Evolutionary conservation across 148 eudicot species (phyloP).

Genomic region (Spergularia bocconei): DNA sequence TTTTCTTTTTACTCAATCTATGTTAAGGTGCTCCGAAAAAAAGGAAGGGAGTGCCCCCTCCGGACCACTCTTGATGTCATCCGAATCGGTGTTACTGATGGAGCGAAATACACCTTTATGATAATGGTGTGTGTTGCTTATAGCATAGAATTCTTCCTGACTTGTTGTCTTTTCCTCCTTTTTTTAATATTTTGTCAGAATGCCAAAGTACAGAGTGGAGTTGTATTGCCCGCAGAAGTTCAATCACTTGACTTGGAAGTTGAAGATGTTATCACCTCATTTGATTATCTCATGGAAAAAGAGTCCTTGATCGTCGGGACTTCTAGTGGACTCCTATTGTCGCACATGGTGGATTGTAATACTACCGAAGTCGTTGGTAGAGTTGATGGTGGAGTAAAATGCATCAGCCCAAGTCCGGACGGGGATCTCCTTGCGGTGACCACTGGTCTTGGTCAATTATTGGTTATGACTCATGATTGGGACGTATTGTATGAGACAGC

Average conservation of each 20-base stretch:
- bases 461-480: constrained; percentile 96
- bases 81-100: no score
- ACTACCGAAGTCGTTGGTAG: constrained; percentile 77
- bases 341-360: constrained; percentile 59
- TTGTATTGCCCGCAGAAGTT: constrained; percentile 35
- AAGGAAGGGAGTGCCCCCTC: background rate
- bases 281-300: constrained; percentile 95
- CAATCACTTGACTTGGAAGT: constrained; percentile 64
- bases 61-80: no score
- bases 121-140: background rate
- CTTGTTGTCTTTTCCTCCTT: background rate
- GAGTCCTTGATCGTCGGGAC: constrained; percentile 88
- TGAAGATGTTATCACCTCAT: constrained; percentile 71
- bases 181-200: constrained; percentile 41
- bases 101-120: background rate
- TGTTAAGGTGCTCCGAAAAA: background rate
- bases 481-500: constrained; percentile 76
- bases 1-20: background rate
- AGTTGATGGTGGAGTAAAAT: constrained; percentile 92
- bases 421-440: constrained; percentile 87
- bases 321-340: constrained; percentile 65
- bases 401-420: constrained; percentile 95
- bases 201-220: constrained; percentile 50
- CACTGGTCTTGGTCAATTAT: constrained; percentile 78
- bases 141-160: constrained; percentile 13